Evolutionary conservation across 805 yeast species (phyloP), one percentile per base, ranked within the genome.

Genomic region (Cyberlindnera maritima): DNA sequence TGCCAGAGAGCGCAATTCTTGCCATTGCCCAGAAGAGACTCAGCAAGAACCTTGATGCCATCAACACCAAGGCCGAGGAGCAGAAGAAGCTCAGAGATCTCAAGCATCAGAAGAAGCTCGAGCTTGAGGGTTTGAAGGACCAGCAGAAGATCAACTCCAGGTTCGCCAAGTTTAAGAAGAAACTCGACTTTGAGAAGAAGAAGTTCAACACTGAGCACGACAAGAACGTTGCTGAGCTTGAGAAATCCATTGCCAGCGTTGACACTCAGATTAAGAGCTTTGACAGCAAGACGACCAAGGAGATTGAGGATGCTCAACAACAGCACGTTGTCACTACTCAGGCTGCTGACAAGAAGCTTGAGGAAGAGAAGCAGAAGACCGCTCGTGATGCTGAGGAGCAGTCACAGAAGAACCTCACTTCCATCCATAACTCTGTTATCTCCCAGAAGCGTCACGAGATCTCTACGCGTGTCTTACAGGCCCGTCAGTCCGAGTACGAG

Each of bases 81-180:
- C 65, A 61, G 43, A 46, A 51, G 18, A 52, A 47, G 19, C 45
- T 60, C 8, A 48, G 44, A 28, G 60, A 57, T n/a, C 43, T 58
- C 39, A 60, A 55, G 35, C 54, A 49, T 34, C 55, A 58, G 44
- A 60, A 60, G 48, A 56, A 58, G 43, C 41, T 37, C n/a, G 63
- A 61, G 42, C 38, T 57, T 20, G 59, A 54, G 33, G 58, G 47
- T 3, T 44, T 58, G 38, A 61, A 55, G 39, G 65, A 59, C 38
- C 57, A 60, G 43, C 46, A 39, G 28, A 60, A 59, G 39, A 29
- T 55, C 14, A 55, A 57, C 38, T 59, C 63, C 8, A 55, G 35
- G 26, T 61, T 61, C 39, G 51, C 57, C 15, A 58, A 48, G 34
- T 61, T 60, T 47, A 61, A 61, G 47, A 56, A 53, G 50, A 60